phyloP scores from a whole-genome alignment of 495 filamentous ascomycete genomes.

The Penicillium argentinense region DNA sequence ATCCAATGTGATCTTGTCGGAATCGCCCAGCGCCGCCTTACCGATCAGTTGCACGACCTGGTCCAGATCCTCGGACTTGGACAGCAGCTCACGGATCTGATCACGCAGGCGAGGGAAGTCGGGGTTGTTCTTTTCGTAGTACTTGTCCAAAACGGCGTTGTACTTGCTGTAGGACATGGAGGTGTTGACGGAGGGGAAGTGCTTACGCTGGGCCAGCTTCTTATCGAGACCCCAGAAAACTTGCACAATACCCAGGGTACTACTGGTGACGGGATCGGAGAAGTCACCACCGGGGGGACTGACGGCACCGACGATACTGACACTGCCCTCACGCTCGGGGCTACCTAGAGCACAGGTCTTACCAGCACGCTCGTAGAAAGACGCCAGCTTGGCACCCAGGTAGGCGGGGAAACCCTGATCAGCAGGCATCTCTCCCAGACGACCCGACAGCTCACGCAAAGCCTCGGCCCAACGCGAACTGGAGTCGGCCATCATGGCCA shows the following conservation, averaged over 20 bases:
- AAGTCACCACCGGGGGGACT: slow-evolving; percentile 98
- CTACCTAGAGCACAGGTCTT: slow-evolving; percentile 82
- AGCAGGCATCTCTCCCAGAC: slow-evolving; percentile 98
- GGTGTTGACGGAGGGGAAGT: slow-evolving; percentile 99
- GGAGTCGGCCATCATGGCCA: slow-evolving; percentile 99
- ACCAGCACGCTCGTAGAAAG: slow-evolving; percentile 98
- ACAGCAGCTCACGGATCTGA: slow-evolving; percentile 86
- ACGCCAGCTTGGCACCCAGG: slow-evolving; percentile 91
- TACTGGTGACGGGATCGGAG: slow-evolving; percentile 94
- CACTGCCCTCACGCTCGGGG: slow-evolving; percentile 82
- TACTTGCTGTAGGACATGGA: slow-evolving; percentile 97
- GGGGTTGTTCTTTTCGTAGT: slow-evolving; percentile 87
- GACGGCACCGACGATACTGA: slow-evolving; percentile 97
- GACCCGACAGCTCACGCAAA: slow-evolving; percentile 97
- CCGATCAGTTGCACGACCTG: slow-evolving; percentile 98
- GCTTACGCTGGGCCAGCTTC: slow-evolving; percentile 97
- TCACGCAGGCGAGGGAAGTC: slow-evolving; percentile 93
- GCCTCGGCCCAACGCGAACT: slow-evolving; percentile 98
- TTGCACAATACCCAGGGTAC: slow-evolving; percentile 95
- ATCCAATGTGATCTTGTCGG: slow-evolving; percentile 98
- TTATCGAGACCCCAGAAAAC: slow-evolving; percentile 99
- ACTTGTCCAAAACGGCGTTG: slow-evolving; percentile 79
- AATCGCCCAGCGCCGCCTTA: slow-evolving; percentile 92
- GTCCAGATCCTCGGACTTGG: slow-evolving; percentile 94
- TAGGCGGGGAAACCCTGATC: slow-evolving; percentile 99